Base-by-base conservation (phyloP, 805 yeast species). In the Nakazawaea wyomingensis region DNA sequence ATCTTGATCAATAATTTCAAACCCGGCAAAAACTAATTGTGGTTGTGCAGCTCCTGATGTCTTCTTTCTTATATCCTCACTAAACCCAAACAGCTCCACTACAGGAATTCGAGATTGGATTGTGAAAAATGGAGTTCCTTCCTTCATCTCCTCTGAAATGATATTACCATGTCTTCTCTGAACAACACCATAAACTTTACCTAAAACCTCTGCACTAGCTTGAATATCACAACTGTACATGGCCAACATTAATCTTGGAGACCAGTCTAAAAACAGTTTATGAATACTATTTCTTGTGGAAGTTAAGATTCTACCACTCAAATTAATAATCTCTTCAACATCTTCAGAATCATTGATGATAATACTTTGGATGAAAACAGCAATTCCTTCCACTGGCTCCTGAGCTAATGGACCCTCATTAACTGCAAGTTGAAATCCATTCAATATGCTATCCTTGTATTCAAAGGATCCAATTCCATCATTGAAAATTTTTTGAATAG, bases 11-110 rank as follows among this genome's bases (percentile, higher is more conserved):
- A 91, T 76, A 49, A 82, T 68, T 54, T 89, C 93, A 59, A 76
- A 93, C 1, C 98, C 98, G 22, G 85, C 75, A 55, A 91, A 93
- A 8, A 90, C 86, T 41, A 93, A 70, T 61, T 93, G 99, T 0
- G 99, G 99, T 54, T 86, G 84, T 2, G 99, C 99, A 3, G 96
- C 96, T 46, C 99, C 99, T 1, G 96, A 86, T 0, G 99, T 91
- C 51, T 77, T 77, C 64, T 88, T 93, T 45, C 98, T 71, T 34
- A 93, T 86, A 51, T 95, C 98, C 55, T 91, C 98, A 43, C 96
- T 80, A 54, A 93, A 88, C 1, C 99, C 99, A 67, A 93, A 90
- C 1, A 97, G 96, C 59, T 91, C 97, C 7, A 86, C 84, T 19
- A 93, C 97, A 0, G 99, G 99, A 19, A 93, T 70, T 42, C 78